Base-by-base conservation (phyloP, 306 rosid species). In the Inga oerstediana region DNA sequence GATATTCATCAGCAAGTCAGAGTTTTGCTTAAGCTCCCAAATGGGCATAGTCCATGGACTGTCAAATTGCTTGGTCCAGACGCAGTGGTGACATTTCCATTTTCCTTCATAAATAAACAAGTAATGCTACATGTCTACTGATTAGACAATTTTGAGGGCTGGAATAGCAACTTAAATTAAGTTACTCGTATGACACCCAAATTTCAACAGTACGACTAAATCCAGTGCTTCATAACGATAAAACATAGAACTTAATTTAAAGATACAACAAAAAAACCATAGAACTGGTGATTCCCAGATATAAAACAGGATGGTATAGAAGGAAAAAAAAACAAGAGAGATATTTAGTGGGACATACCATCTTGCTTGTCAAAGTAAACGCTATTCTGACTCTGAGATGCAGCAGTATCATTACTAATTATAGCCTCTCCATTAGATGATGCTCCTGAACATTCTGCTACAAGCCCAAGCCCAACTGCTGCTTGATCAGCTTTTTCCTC, bases 61-160 rank as follows among this genome's bases (percentile, higher is more conserved):
- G 86, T 61, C 84, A 48, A 83, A 70, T 83, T 71, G 74, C 83
- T 83, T 81, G 88, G 87, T 86, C 91, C 91, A 88, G 58, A 88
- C 9, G 83, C 91, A 88, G 74, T 88, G 91, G 73, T 72, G 86
- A 75, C 91, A 88, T 88, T 88, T 88, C 91, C 89, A 88, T 76
- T 83, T 83, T 81, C 89, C 91, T 86, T 88, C 89, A 86, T 39
- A 76, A 84, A 88, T 86, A 64, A 86, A 81, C 77, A 81, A 81
- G 74, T 46, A 79, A 70, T 58, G 78, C 75, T 20, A 70, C 79
- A 62, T 77, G 58, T 74, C 74, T 78, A 74, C 56, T 72, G 49
- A 74, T 13, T 44, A 43, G 61, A 65, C 30, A 78, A 72, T 13
- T 9, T 49, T 45, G 58, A 77, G 49, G 66, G 75, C 71, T 11